Percentiles rank a stretch among this genome's conserved stretches.
Evolutionary conservation across 805 yeast genomes (phyloP).

Genomic region (Lipomyces lipofer): DNA sequence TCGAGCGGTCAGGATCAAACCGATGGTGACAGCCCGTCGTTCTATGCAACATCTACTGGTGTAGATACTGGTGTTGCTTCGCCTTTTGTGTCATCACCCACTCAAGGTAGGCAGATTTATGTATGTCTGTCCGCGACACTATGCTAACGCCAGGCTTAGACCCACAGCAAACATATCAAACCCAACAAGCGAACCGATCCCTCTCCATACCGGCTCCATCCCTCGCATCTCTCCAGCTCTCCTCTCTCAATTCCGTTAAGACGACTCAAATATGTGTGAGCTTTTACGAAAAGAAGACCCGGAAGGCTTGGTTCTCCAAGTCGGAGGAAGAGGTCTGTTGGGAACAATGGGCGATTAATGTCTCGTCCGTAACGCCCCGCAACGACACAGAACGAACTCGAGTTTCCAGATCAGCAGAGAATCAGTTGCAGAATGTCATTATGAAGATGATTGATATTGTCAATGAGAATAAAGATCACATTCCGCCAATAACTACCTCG

Average conservation of each 20-base stretch:
- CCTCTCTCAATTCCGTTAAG: slow-evolving; percentile 12
- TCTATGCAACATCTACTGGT: neutral
- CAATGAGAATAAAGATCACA: slow-evolving; percentile 60
- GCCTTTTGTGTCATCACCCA: neutral
- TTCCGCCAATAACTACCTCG: slow-evolving; percentile 71
- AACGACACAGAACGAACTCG: slow-evolving; percentile 26
- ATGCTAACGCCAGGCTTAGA: too few relatives aligned
- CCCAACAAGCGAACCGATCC: neutral
- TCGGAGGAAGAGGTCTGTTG: slow-evolving; percentile 53
- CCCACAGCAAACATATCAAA: neutral
- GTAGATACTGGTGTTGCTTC: neutral
- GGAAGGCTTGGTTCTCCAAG: slow-evolving; percentile 59
- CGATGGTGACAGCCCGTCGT: neutral
- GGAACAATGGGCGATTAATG: slow-evolving; percentile 69
- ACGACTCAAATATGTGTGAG: slow-evolving; percentile 11
- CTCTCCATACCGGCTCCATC: slow-evolving; percentile 21
- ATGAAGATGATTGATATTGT: slow-evolving; percentile 52
- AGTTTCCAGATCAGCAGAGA: slow-evolving; percentile 13
- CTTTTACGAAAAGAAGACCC: slow-evolving; percentile 38
- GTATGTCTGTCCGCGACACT: too few relatives aligned
- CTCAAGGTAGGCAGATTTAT: too few relatives aligned
- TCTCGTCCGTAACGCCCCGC: slow-evolving; percentile 46
- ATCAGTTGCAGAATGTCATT: slow-evolving; percentile 46
- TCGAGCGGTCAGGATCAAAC: too few relatives aligned
- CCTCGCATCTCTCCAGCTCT: slow-evolving; percentile 18